Base-by-base conservation (phyloP, 768 basidiomycete genomes). In the Agrocybe pediades region DNA sequence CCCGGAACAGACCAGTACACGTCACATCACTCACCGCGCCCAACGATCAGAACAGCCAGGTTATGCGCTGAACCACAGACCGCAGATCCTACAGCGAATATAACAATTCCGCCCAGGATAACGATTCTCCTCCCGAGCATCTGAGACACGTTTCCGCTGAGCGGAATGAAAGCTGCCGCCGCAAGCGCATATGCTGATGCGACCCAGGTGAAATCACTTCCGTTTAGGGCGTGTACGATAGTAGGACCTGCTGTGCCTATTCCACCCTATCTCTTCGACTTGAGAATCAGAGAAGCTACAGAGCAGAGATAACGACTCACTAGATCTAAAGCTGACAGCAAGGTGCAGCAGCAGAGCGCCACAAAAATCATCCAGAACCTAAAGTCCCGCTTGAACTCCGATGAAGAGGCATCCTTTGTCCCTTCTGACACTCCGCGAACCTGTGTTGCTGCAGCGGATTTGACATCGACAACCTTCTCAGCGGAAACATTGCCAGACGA, bases 221-320 rank as follows among this genome's bases (percentile, higher is more conserved):
- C 41, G 29, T 43, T 21, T 3, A 51, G 41, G 9, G 41, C 41
- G 25, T 43, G 25, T 7, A 41, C 50, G 13, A 51, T 51, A 9
- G 50, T 51, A 1, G 50, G 50, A 11, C 40, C 39, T 15, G 50
- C 50, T 17, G 44, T 48, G 16, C 43, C 33, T 36, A 56, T 20
- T 24, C 29, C 40, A n/a, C 43, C 33, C 54, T 55, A n/a, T 17
- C 29, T 41, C n/a, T n/a, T 41, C n/a, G 20, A 41, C 7, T 16
- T 41, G n/a, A 41, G 20, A 16, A 15, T 20, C 7, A 24, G 7
- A 24, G 6, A 25, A 13, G 25, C 21, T 19, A 45, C 16, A n/a
- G 13, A 9, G 23, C 6, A 20, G 33, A 36, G n/a, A 36, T 36
- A 13, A 16, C 11, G 6, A 23, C 21, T 24, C 6, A 45, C 43